Evolutionary conservation across 345 rosid genomes (phyloP), one percentile per base, ranked within the genome.

Genomic region (Dipteronia sinensis): DNA sequence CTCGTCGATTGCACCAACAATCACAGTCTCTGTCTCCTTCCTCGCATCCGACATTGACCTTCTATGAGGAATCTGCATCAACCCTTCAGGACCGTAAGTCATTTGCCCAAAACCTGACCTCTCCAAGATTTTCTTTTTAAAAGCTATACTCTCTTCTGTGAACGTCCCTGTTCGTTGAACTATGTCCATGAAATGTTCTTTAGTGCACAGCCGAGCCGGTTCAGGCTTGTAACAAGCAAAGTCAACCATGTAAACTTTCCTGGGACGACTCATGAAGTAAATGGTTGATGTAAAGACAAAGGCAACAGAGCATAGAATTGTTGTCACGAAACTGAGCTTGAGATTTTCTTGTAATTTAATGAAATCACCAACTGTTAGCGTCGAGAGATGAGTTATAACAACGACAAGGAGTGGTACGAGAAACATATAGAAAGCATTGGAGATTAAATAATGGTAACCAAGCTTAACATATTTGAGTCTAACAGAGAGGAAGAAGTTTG

Each of bases 1-100:
- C 73, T 76, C 80, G 23, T 89, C 89, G 47, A 89, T 79, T 3
- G 88, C 90, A 47, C 88, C 90, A 58, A 89, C 82, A 77, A 89
- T 87, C 27, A 82, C 83, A 5, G 73, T 56, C 79, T 87, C 90
- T 0, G 87, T 75, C 61, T 87, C 92, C 74, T 71, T 82, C 75
- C 92, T 80, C 0, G 87, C 89, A 76, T 82, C 88, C 1, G 17
- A 62, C 86, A 85, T 77, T 53, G 80, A 72, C 19, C 73, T 59
- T 58, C 22, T 13, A 13, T 31, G 69, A 44, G 74, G 80, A 1
- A 81, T 27, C 75, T 65, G 34, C 44, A 27, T 25, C 61, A 66
- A 19, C 19, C 27, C 71, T n/a, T 25, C 42, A 6, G 71, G 71
- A 0, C 16, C 27, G 22, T 75, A 75, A 29, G 72, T 75, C 49